Conservation (phyloP, 129 eudicot species). For the Flaveria trinervia region DNA sequence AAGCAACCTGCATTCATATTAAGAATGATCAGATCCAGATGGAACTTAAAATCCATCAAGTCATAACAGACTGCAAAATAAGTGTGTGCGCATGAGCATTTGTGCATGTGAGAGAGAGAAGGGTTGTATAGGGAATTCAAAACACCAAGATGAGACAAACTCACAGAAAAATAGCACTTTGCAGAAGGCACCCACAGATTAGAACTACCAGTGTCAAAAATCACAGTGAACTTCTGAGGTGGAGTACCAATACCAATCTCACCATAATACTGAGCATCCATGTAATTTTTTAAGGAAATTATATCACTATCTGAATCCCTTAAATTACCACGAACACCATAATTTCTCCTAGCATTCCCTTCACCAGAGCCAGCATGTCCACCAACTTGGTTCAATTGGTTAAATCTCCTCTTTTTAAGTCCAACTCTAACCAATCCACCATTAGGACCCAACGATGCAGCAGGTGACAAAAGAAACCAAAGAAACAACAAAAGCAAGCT, state of each 20-base stretch:
- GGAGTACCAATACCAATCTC: constrained; percentile 69
- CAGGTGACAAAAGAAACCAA: constrained; percentile 26
- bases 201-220: constrained; percentile 65
- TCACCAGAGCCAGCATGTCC: constrained; percentile 19
- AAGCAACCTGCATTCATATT: constrained; percentile 45
- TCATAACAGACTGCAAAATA: constrained; percentile 4
- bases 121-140: neutral
- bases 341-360: constrained; percentile 24
- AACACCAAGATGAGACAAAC: constrained; percentile 27
- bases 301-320: constrained; percentile 37
- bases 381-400: constrained; percentile 25
- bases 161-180: constrained; percentile 60
- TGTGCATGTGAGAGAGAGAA: neutral
- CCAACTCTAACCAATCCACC: constrained; percentile 40
- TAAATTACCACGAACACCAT: constrained; percentile 15
- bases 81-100: neutral
- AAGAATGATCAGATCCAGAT: neutral
- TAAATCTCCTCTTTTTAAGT: constrained; percentile 38
- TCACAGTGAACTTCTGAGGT: constrained; percentile 60
- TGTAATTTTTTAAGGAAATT: constrained; percentile 47
- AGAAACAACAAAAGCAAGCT: constrained; percentile 32
- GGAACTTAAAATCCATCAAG: neutral
- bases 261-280: constrained; percentile 68
- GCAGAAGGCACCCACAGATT: constrained; percentile 70
- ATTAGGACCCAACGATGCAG: constrained; percentile 25